Evolutionary conservation across 2,329 filamentous ascomycete genomes (phyloP).

Genomic region (Pseudogymnoascus sp.): DNA sequence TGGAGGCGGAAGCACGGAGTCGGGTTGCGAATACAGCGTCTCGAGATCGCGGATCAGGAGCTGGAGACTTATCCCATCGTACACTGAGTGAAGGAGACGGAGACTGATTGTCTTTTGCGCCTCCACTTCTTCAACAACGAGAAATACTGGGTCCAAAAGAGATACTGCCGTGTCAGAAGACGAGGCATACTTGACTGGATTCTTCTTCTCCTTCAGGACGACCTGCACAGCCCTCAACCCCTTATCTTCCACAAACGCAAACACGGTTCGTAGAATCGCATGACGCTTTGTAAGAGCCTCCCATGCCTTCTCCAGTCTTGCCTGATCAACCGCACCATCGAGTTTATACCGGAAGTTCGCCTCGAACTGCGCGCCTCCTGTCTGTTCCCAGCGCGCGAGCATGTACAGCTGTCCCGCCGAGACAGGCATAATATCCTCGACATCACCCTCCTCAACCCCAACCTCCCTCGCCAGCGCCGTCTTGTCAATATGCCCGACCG

Average conservation of each 20-base stretch:
- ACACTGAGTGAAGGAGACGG: slow-evolving; percentile 77
- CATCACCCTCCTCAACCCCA: slow-evolving; percentile 37
- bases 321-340: slow-evolving; percentile 33
- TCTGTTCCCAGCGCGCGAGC: slow-evolving; percentile 68
- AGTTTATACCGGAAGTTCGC: slow-evolving; percentile 62
- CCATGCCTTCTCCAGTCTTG: slow-evolving; percentile 56
- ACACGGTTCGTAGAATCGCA: slow-evolving; percentile 63
- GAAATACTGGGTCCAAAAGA: slow-evolving; percentile 19
- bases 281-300: slow-evolving; percentile 45
- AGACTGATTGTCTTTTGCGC: slow-evolving; percentile 35
- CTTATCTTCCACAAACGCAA: slow-evolving; percentile 46
- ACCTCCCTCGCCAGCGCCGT: slow-evolving; percentile 34
- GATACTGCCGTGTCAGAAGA: slow-evolving; percentile 19
- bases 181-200: slow-evolving; percentile 26
- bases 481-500: slow-evolving; percentile 37
- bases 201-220: slow-evolving; percentile 40
- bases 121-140: slow-evolving; percentile 21
- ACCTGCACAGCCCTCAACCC: slow-evolving; percentile 57
- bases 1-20: slow-evolving; percentile 12
- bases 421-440: slow-evolving; percentile 56
- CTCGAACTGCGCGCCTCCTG: slow-evolving; percentile 63
- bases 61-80: slow-evolving; percentile 76
- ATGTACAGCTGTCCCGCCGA: slow-evolving; percentile 76
- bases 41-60: slow-evolving; percentile 51
- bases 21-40: slow-evolving; percentile 33